Percentiles rank a stretch among this genome's conserved stretches.
phyloP scores from a whole-genome alignment of 2,329 filamentous ascomycete genomes.

The Claviceps arundinis region DNA sequence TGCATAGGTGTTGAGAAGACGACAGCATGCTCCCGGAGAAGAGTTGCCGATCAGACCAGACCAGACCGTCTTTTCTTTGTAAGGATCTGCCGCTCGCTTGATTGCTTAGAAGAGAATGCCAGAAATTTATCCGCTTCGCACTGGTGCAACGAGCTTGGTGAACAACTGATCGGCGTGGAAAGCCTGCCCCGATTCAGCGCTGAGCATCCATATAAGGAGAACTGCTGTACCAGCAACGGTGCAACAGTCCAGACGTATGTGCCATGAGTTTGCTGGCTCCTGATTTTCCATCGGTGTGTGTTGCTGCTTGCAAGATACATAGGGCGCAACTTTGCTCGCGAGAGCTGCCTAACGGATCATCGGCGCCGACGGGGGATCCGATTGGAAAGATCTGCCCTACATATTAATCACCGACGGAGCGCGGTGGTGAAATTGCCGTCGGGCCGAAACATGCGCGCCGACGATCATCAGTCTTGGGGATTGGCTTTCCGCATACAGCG shows the following conservation, averaged over 20 bases:
- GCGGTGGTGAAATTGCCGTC: neutral
- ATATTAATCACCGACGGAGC: too few species aligned
- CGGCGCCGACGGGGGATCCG: neutral
- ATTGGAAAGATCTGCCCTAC: neutral
- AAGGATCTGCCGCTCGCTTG: too few species aligned
- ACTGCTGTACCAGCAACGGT: too few species aligned
- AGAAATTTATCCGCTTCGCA: too few species aligned
- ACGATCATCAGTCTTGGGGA: neutral
- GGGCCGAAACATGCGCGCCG: conserved; percentile 1
- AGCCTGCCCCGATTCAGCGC: too few species aligned
- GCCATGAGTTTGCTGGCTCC: neutral
- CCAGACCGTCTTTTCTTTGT: neutral
- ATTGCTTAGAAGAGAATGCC: too few species aligned
- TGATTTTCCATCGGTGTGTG: neutral
- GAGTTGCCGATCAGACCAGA: neutral
- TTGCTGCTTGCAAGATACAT: too few species aligned
- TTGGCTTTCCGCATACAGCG: neutral
- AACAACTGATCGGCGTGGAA: too few species aligned
- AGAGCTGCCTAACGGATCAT: neutral
- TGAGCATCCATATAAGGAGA: too few species aligned
- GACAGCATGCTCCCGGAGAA: neutral
- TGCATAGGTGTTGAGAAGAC: neutral
- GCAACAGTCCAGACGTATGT: too few species aligned
- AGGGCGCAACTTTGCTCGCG: neutral
- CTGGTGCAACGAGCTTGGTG: too few species aligned